Evolutionary conservation across 768 basidiomycete genomes (phyloP), one percentile per base, ranked within the genome.

Genomic region (Tremella mesenterica): DNA sequence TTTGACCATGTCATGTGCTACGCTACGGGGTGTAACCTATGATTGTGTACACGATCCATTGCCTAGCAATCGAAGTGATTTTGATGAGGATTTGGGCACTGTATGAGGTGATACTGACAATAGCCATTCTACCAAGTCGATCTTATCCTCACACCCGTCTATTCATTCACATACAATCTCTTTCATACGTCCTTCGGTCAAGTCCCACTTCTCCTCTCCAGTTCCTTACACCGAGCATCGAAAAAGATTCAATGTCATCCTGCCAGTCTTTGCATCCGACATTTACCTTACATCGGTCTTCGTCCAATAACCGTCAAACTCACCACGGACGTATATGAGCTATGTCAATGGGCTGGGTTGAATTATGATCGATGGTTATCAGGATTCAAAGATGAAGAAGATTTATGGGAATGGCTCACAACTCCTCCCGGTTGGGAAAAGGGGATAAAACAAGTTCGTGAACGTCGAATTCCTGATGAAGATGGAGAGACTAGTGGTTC

Each of bases 51-150:
- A n/a, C n/a, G n/a, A n/a, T 41, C 38, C 4, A 16, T 41, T 41
- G n/a, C 5, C 14, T n/a, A 18, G 14, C 38, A 4, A 16, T 4
- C 4, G 38, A 16, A 14, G 23, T n/a, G 38, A 41, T n/a, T n/a
- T n/a, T n/a, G n/a, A n/a, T n/a, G n/a, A n/a, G n/a, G n/a, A n/a
- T n/a, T n/a, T n/a, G n/a, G n/a, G n/a, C n/a, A n/a, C n/a, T n/a
- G n/a, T n/a, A n/a, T n/a, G 38, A 41, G 38, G n/a, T 41, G 4
- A 41, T 5, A 41, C n/a, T 41, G 38, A 4, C 6, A 41, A 5
- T 46, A 67, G 65, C 54, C 53, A 2, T 62, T 63, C 38, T 68
- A 58, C 38, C 61, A 65, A 50, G 34, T 68, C 48, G 66, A 68
- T 41, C 39, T 63, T n/a, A 23, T 63, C 16, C 44, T 65, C 20